A percentile compares a stretch with the other conserved stretches of the same genome.
These are phyloP conservation scores for Hypomontagnella monticulosa DNA, from an alignment of 495 filamentous ascomycete species.

Conservation along the genomic window DNA sequence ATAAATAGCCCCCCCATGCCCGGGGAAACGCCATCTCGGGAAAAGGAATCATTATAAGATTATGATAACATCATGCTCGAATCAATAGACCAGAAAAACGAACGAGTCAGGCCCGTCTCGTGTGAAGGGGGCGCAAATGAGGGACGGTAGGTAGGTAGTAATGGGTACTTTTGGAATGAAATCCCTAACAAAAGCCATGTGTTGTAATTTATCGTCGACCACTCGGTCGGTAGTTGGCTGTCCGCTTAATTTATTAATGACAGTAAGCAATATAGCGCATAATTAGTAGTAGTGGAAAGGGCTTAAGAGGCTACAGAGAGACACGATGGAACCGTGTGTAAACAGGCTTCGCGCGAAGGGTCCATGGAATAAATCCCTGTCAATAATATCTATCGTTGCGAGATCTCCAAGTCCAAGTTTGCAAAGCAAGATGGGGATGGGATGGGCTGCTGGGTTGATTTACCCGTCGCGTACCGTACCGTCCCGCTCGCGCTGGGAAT, in stretches of 20 bases:
- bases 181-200: neutral
- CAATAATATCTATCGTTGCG: conserved; percentile 19
- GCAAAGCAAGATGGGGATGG: conserved; percentile 13
- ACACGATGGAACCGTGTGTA: conserved; percentile 25
- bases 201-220: conserved; percentile 5
- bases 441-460: conserved; percentile 17
- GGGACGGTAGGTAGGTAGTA: conserved; percentile 1
- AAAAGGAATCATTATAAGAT: no score
- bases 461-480: conserved; percentile 41
- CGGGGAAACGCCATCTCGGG: conserved; percentile 20
- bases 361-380: conserved; percentile 25
- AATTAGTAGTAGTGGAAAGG: no score
- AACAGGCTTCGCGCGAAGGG: conserved; percentile 1
- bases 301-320: conserved; percentile 10
- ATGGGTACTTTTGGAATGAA: conserved; percentile 20
- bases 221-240: conserved; percentile 20
- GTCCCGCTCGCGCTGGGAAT: conserved; percentile 20
- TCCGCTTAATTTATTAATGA: conserved; percentile 10
- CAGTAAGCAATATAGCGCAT: neutral
- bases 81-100: neutral
- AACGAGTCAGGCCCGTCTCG: conserved; percentile 9
- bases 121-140: neutral
- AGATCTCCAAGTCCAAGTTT: conserved; percentile 37
- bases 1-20: conserved; percentile 38
- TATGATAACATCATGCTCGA: conserved; percentile 1